phyloP scores from a whole-genome alignment of 2,329 filamentous ascomycete species.

The Paecilomyces sp. region DNA sequence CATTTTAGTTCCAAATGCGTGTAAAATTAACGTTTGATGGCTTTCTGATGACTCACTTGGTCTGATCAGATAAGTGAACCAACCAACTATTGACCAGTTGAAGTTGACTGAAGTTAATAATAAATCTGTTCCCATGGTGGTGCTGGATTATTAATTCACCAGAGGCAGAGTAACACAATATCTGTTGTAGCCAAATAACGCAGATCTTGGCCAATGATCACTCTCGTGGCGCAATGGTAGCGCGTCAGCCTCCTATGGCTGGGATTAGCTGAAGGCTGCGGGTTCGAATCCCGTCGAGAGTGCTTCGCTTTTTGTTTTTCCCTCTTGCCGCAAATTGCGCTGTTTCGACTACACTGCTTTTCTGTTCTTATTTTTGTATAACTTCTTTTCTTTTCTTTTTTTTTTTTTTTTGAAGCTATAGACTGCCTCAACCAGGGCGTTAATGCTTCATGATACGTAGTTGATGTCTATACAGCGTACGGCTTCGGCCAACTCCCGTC shows the following conservation, averaged over 20 bases:
- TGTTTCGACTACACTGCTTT: no score
- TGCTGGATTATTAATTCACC: no score
- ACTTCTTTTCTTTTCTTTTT: no score
- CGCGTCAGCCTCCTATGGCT: background rate
- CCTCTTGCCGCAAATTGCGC: background rate
- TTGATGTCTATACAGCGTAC: background rate
- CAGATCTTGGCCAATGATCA: background rate
- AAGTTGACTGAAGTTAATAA: background rate
- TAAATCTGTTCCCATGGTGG: background rate
- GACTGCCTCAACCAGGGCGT: no score
- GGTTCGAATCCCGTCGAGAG: background rate
- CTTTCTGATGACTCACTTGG: background rate
- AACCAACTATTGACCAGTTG: no score
- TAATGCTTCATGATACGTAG: background rate
- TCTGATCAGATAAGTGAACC: background rate
- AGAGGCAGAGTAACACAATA: no score
- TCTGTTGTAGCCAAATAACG: no score
- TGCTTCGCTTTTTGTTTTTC: background rate
- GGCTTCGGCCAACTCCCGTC: background rate
- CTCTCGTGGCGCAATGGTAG: background rate
- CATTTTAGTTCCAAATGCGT: no score
- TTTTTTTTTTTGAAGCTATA: no score
- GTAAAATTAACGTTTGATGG: background rate
- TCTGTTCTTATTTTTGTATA: no score
- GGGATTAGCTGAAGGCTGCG: background rate